Percentiles rank a stretch among this genome's conserved stretches.
Conservation (phyloP, 306 rosid genomes). For the Betula pendula region DNA sequence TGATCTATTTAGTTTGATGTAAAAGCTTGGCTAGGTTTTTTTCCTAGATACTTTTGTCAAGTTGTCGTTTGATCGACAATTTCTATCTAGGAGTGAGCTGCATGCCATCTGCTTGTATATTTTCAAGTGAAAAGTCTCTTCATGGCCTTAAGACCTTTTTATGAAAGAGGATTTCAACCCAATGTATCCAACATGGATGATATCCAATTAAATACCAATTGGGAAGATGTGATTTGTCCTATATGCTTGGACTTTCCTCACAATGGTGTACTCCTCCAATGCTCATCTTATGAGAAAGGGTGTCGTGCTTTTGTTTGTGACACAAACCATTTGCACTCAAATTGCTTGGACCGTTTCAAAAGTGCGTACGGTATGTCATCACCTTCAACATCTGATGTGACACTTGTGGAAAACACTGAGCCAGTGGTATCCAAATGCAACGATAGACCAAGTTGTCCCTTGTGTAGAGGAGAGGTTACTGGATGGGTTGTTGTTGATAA, state of each 20-base stretch:
- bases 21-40: slow-evolving; percentile 4
- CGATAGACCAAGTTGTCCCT: slow-evolving; percentile 69
- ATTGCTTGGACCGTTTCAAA: slow-evolving; percentile 91
- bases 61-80: not conserved
- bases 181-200: slow-evolving; percentile 34
- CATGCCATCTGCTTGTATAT: slow-evolving; percentile 19
- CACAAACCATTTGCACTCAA: slow-evolving; percentile 82
- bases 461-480: slow-evolving; percentile 89
- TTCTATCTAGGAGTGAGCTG: slow-evolving; percentile 13
- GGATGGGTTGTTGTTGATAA: slow-evolving; percentile 79
- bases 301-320: slow-evolving; percentile 90
- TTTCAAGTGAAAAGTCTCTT: slow-evolving; percentile 7
- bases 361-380: slow-evolving; percentile 57
- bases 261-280: slow-evolving; percentile 82
- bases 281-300: slow-evolving; percentile 79
- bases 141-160: slow-evolving; percentile 29
- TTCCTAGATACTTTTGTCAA: not conserved
- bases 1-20: not conserved
- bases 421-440: slow-evolving; percentile 44
- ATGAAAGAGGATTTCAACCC: slow-evolving; percentile 23
- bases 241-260: slow-evolving; percentile 97
- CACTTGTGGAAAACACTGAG: slow-evolving; percentile 35
- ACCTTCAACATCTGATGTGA: slow-evolving; percentile 44
- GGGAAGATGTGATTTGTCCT: slow-evolving; percentile 80
- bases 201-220: slow-evolving; percentile 49